Evolutionary conservation across 805 yeast genomes (phyloP), one percentile per base, ranked within the genome.

Genomic region (Millerozyma acaciae): DNA sequence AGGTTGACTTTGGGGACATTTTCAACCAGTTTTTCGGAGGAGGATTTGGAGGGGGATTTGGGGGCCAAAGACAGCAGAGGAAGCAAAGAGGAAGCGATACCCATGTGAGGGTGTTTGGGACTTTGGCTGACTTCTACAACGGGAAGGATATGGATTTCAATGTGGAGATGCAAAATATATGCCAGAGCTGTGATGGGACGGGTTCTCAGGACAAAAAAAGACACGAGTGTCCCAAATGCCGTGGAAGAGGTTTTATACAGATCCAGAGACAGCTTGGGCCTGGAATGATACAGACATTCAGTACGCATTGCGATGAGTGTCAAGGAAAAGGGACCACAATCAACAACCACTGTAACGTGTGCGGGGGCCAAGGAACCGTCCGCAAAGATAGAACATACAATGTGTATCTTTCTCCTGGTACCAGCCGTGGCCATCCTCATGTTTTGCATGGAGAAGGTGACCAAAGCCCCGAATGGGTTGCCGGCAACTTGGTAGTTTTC

Each of bases 211-310:
- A 89, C 57, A 88, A 90, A 8, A 57, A 78, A 47, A 68, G 67
- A 7, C 80, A 78, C 34, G 58, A 54, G 21, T 93, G 98, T 67
- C 43, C 57, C 1, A 62, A 61, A 32, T 93, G 98, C 65, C 55
- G 68, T 8, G 98, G 98, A 4, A 60, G 62, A 16, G 98, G 98
- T 17, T 67, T 80, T 15, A 58, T 75, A 23, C 53, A 79, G 6
- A 73, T 80, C 35, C 70, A 76, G 31, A 68, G 82, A 38, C 95
- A 89, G 54, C 60, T 90, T 44, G 97, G 86, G 0, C 95, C 94
- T 4, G 89, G 89, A 6, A 85, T 93, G 87, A 65, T 85, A 40
- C 97, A 93, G 59, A 84, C 80, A 40, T 70, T 89, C 46, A 90
- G 85, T 54, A 73, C 78, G 27, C 68, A 71, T 3, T 93, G 98